phyloP scores from a whole-genome alignment of 768 basidiomycete genomes.

The Boletus rufocinnamomeus region DNA sequence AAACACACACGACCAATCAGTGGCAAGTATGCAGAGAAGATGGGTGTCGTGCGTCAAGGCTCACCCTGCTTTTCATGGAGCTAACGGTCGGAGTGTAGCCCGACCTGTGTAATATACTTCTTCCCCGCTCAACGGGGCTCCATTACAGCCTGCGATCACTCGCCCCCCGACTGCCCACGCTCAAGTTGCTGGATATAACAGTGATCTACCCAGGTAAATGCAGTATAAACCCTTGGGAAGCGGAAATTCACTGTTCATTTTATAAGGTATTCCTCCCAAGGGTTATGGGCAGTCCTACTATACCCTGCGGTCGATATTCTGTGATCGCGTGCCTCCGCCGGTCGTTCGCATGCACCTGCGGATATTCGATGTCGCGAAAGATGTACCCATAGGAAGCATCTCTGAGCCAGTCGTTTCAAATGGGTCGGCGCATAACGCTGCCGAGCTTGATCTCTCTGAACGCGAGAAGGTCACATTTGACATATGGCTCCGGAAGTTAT shows the following conservation, averaged over 20 bases:
- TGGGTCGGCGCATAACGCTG: conserved; percentile 31
- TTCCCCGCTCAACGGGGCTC: conserved; percentile 92
- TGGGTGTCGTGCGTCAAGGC: conserved; percentile 72
- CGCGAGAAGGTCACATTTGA: conserved; percentile 72
- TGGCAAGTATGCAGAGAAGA: conserved; percentile 84
- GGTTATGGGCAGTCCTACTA: conserved; percentile 89
- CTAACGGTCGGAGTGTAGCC: conserved; percentile 45
- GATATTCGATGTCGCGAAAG: conserved; percentile 64
- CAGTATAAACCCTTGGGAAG: background rate
- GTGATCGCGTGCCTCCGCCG: conserved; percentile 79
- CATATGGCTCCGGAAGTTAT: conserved; percentile 76
- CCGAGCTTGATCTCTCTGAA: conserved; percentile 53
- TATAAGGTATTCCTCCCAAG: conserved; percentile 68
- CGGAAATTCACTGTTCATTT: background rate
- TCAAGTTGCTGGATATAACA: conserved; percentile 89
- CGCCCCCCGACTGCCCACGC: conserved; percentile 68
- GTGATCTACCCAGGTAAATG: conserved; percentile 81
- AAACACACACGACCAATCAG: conserved; percentile 82
- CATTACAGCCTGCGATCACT: conserved; percentile 83
- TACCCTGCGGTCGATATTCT: conserved; percentile 86
- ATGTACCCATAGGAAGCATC: conserved; percentile 71
- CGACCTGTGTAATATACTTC: conserved; percentile 77
- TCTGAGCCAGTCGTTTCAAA: conserved; percentile 36
- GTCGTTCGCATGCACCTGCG: conserved; percentile 86
- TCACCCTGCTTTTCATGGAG: conserved; percentile 7